A percentile compares a stretch with the other conserved stretches of the same genome.
Evolutionary conservation across 2,329 filamentous ascomycete genomes (phyloP).

Genomic region (Xylariaceae sp.): DNA sequence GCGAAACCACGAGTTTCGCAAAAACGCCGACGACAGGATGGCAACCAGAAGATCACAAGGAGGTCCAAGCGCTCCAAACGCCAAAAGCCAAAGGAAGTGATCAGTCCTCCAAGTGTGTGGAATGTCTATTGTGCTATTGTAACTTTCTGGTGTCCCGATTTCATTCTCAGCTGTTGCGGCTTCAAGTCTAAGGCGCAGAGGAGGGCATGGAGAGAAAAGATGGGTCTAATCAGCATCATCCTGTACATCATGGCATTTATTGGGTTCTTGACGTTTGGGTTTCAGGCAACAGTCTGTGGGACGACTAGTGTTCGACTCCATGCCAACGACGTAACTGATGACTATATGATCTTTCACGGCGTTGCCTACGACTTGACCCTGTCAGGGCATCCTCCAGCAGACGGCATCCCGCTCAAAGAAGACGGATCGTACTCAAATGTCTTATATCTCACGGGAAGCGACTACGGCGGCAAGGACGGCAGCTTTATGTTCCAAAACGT

Average conservation of each 20-base stretch:
- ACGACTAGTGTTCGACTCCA: slow-evolving; percentile 66
- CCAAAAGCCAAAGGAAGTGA: slow-evolving; percentile 54
- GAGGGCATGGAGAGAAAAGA: slow-evolving; percentile 95
- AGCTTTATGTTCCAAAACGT: slow-evolving; percentile 99
- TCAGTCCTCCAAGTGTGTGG: slow-evolving; percentile 83
- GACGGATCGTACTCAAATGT: slow-evolving; percentile 65
- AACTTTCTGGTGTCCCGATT: slow-evolving; percentile 91
- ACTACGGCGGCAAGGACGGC: slow-evolving; percentile 83
- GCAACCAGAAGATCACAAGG: slow-evolving; percentile 62
- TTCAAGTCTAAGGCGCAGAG: slow-evolving; percentile 82
- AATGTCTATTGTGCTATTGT: slow-evolving; percentile 91
- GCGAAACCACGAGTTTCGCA: slow-evolving; percentile 26
- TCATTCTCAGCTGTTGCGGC: slow-evolving; percentile 79
- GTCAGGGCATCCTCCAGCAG: slow-evolving; percentile 75
- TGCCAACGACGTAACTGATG: slow-evolving; percentile 73
- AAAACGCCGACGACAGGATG: slow-evolving; percentile 38
- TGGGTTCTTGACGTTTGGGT: slow-evolving; percentile 94
- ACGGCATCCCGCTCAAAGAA: slow-evolving; percentile 61
- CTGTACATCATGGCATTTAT: slow-evolving; percentile 81
- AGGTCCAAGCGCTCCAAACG: slow-evolving; percentile 46
- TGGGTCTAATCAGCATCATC: slow-evolving; percentile 94
- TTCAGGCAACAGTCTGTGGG: slow-evolving; percentile 83
- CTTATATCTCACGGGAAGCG: slow-evolving; percentile 69
- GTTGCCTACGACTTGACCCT: slow-evolving; percentile 76
- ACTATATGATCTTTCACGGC: slow-evolving; percentile 97